Conservation (phyloP, 129 eudicot genomes). For the Silybum marianum region DNA sequence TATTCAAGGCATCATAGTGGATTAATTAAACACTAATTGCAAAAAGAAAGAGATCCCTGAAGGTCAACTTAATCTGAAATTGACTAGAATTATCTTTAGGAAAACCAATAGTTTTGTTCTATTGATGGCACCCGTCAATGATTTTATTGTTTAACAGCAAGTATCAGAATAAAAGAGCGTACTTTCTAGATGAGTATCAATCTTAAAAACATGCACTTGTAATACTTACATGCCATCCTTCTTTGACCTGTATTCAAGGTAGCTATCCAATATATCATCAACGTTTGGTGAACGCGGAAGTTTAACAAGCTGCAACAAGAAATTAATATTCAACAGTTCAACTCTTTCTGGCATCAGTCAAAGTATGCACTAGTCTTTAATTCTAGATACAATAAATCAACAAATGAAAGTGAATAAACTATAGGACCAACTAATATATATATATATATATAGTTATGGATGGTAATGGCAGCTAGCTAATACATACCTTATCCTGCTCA, state of each 20-base stretch:
- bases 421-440: no score
- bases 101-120: neutral
- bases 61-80: neutral
- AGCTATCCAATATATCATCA: constrained; percentile 53
- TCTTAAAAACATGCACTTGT: neutral
- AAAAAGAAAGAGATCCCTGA: neutral
- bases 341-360: neutral
- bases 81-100: constrained; percentile 5
- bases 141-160: no score
- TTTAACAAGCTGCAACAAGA: constrained; percentile 60
- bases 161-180: no score
- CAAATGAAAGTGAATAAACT: no score
- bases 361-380: neutral
- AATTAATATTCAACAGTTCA: neutral
- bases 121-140: no score
- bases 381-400: no score
- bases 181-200: neutral
- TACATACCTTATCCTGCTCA: constrained; percentile 70
- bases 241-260: constrained; percentile 47
- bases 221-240: constrained; percentile 62
- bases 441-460: neutral
- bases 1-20: constrained; percentile 15
- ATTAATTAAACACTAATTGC: constrained; percentile 1
- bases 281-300: constrained; percentile 82
- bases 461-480: neutral